Conservation (phyloP, 2,329 filamentous ascomycete species). For the Ceratocystiopsis minuta region DNA sequence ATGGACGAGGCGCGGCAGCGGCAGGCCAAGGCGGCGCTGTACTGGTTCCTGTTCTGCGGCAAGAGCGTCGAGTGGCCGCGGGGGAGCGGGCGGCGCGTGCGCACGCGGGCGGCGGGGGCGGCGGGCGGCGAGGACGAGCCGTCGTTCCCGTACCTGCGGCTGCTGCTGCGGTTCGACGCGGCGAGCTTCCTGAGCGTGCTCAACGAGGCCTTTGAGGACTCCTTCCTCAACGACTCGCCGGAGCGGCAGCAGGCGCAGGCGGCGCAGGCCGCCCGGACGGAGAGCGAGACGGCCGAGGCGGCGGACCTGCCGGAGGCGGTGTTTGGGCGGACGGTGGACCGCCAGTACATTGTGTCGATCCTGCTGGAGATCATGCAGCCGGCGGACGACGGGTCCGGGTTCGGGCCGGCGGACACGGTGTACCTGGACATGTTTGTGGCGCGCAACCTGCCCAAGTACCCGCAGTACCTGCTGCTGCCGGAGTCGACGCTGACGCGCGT, state of each 20-base stretch:
- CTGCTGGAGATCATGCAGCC: slow-evolving; percentile 78
- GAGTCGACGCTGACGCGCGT: slow-evolving; percentile 72
- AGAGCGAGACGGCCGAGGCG: slow-evolving; percentile 17
- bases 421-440: slow-evolving; percentile 99
- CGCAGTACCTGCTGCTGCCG: slow-evolving; percentile 81
- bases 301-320: slow-evolving; percentile 30
- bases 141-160: slow-evolving; percentile 68
- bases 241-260: slow-evolving; percentile 32
- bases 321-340: slow-evolving; percentile 56
- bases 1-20: slow-evolving; percentile 56
- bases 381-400: slow-evolving; percentile 29
- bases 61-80: slow-evolving; percentile 60
- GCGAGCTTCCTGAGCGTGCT: slow-evolving; percentile 86
- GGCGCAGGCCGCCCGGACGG: too few relatives aligned
- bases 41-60: slow-evolving; percentile 85
- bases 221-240: slow-evolving; percentile 69
- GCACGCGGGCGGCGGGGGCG: slow-evolving; percentile 33
- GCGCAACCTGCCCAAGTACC: slow-evolving; percentile 87
- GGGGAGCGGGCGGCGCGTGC: slow-evolving; percentile 39
- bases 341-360: slow-evolving; percentile 85
- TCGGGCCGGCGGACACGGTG: slow-evolving; percentile 65
- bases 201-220: slow-evolving; percentile 93
- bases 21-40: slow-evolving; percentile 71
- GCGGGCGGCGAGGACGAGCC: slow-evolving; percentile 31
- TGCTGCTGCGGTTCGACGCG: slow-evolving; percentile 75